A percentile compares a stretch with the other conserved stretches of the same genome.
These are phyloP conservation scores for Pseudozyma sp. DNA, from an alignment of 1,284 basidiomycete species.

Conservation along the genomic window DNA sequence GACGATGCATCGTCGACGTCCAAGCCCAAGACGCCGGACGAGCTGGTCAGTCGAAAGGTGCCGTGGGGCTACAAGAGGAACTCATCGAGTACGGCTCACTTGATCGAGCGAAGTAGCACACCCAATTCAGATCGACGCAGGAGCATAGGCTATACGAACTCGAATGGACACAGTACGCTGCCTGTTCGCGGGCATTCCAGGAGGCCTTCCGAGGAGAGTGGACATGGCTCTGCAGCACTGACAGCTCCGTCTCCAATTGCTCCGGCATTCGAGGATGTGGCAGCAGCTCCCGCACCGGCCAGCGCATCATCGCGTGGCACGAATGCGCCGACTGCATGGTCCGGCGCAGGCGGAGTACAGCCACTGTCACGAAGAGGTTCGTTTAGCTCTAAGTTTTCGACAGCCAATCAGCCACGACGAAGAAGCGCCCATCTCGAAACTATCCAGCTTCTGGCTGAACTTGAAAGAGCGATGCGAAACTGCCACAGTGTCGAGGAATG, in stretches of 20 bases:
- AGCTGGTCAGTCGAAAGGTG: conserved; percentile 58
- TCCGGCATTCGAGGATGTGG: conserved; percentile 6
- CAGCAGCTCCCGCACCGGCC: conserved; percentile 4
- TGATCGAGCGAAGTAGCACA: conserved; percentile 34
- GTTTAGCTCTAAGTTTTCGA: conserved; percentile 13
- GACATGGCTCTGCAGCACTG: conserved; percentile 7
- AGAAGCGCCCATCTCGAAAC: conserved; percentile 25
- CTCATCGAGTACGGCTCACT: conserved; percentile 22
- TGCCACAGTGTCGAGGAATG: conserved; percentile 59
- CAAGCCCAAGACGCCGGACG: conserved; percentile 26
- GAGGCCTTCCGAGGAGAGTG: conserved; percentile 17
- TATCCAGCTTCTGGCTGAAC: conserved; percentile 41
- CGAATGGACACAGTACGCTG: conserved; percentile 31
- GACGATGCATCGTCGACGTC: conserved; percentile 34
- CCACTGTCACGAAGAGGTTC: conserved; percentile 24
- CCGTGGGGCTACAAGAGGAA: conserved; percentile 58
- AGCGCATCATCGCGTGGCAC: conserved; percentile 10
- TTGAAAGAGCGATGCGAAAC: conserved; percentile 54
- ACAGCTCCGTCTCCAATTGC: conserved; percentile 6
- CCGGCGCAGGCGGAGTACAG: conserved; percentile 18
- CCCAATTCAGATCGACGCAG: conserved; percentile 41
- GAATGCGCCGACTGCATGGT: conserved; percentile 35
- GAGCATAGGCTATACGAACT: conserved; percentile 41
- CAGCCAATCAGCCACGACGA: conserved; percentile 19
- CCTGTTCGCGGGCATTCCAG: conserved; percentile 10